Base-by-base conservation (phyloP, 176 grass and related monocot genomes). In the Calamus simplicifolius region DNA sequence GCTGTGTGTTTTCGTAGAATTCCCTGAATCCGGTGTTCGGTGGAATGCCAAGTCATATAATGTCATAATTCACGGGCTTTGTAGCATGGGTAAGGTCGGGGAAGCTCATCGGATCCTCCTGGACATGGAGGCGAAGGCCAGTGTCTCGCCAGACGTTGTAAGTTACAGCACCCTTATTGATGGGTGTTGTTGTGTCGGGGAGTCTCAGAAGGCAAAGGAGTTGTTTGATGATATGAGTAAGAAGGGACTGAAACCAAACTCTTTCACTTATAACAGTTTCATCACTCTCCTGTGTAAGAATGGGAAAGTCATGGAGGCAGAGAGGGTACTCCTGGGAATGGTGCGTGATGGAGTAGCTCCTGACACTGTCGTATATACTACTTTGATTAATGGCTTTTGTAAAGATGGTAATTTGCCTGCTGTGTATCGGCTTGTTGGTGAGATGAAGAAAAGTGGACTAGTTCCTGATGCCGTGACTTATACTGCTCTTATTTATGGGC, bases 111-210 rank as follows among this genome's bases (percentile, higher is more conserved):
- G 61, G 17, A 52, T 85, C 50, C 82, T 96, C 2, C 35, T 76
- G 63, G 71, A 82, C 56, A 90, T 90, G 80, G 54, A 56, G 3
- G 48, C 19, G 3, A 49, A 7, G 0, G 38, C 6, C 0, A 67
- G 61, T 56, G 72, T 58, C 61, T 60, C 17, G 13, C 71, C 83
- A 0, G 91, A 96, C 72, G 77, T 87, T 57, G 64, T 96, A 29
- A 90, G 77, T 0, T 96, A 85, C 59, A 89, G 91, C 61, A 90
- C 81, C 51, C 75, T 96, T 25, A 80, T 96, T 18, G 68, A 96
- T 64, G 80, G 80, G 27, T 85, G 82, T 38, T 96, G 91, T 51
- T 56, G 21, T 18, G n/a, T 67, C 54, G 80, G 69, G 57, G 68
- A 87, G 25, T 75, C 87, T 48, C 67, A 73, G 51, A 71, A 63